These are phyloP conservation scores for Lepiota venenata DNA, from an alignment of 768 basidiomycete genomes.

Conservation along the genomic window DNA sequence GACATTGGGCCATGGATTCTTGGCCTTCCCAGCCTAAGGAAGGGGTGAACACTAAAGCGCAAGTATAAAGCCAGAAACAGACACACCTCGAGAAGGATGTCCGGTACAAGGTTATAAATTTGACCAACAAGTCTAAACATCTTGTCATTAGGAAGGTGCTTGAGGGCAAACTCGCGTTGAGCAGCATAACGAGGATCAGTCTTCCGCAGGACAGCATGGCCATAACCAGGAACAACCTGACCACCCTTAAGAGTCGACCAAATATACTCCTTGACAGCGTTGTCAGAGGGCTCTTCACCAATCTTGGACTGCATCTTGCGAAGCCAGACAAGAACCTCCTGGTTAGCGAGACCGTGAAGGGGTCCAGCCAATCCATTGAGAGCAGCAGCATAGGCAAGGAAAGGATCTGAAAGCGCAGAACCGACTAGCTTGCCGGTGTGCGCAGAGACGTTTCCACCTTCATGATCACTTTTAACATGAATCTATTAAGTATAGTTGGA, in stretches of 20 bases:
- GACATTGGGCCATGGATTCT: conserved; percentile 97
- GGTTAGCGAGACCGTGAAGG: conserved; percentile 95
- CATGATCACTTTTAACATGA: conserved; percentile 68
- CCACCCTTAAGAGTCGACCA: conserved; percentile 93
- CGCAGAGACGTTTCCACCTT: conserved; percentile 97
- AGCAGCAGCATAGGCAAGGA: conserved; percentile 91
- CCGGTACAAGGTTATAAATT: conserved; percentile 84
- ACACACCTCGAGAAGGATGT: conserved; percentile 78
- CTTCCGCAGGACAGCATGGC: conserved; percentile 84
- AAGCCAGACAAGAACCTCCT: conserved; percentile 94
- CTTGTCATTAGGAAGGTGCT: conserved; percentile 83
- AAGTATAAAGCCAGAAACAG: background rate
- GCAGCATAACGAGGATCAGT: conserved; percentile 92
- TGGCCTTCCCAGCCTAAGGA: conserved; percentile 78
- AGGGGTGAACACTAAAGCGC: conserved; percentile 1
- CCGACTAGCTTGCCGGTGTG: conserved; percentile 93
- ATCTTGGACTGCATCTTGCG: conserved; percentile 90
- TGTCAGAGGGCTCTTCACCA: conserved; percentile 82
- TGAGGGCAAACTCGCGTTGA: conserved; percentile 85
- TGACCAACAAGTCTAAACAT: conserved; percentile 94
- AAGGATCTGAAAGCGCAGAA: conserved; percentile 95
- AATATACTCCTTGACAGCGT: conserved; percentile 88
- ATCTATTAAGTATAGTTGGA: conserved; percentile 5
- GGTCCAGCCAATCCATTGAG: conserved; percentile 97
- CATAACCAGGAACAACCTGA: conserved; percentile 92